A percentile compares a stretch with the other conserved stretches of the same genome.
phyloP scores from a whole-genome alignment of 2,329 filamentous ascomycete genomes.

The Massarina eburnea region DNA sequence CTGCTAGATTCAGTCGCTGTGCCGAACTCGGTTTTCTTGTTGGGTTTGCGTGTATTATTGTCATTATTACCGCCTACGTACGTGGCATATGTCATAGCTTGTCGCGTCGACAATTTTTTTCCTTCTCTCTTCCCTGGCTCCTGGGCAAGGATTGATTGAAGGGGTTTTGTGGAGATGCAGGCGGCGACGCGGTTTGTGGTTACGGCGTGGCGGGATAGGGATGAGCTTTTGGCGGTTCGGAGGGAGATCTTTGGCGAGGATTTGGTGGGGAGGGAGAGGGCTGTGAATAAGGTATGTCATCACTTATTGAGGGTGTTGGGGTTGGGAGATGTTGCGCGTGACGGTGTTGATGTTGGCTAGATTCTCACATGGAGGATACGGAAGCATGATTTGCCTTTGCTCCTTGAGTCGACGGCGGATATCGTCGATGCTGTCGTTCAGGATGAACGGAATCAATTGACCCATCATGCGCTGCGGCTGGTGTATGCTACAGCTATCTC shows the following conservation, averaged over 20 bases:
- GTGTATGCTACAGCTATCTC: constrained; percentile 75
- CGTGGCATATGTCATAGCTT: neutral
- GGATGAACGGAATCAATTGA: constrained; percentile 54
- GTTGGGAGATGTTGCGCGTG: neutral
- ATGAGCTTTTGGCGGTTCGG: constrained; percentile 67
- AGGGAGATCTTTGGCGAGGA: constrained; percentile 61
- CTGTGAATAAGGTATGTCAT: constrained; percentile 43
- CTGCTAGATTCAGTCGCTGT: neutral
- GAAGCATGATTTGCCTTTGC: constrained; percentile 62
- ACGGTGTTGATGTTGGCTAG: constrained; percentile 17
- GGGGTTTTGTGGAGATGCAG: neutral
- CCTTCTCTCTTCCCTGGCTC: too few relatives aligned
- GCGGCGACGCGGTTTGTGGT: constrained; percentile 57
- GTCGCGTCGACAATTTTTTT: neutral
- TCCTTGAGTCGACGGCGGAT: constrained; percentile 77
- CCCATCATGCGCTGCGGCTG: constrained; percentile 64
- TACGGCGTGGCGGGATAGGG: constrained; percentile 70
- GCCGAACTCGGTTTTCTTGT: too few relatives aligned
- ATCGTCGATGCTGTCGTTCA: constrained; percentile 69
- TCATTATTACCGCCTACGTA: neutral
- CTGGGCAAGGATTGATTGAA: too few relatives aligned
- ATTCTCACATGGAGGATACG: constrained; percentile 36
- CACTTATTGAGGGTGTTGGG: neutral
- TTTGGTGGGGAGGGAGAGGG: constrained; percentile 35
- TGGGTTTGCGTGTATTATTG: too few relatives aligned